Base-by-base conservation (phyloP, 1,139 yeast genomes). In the Pichia sp. region DNA sequence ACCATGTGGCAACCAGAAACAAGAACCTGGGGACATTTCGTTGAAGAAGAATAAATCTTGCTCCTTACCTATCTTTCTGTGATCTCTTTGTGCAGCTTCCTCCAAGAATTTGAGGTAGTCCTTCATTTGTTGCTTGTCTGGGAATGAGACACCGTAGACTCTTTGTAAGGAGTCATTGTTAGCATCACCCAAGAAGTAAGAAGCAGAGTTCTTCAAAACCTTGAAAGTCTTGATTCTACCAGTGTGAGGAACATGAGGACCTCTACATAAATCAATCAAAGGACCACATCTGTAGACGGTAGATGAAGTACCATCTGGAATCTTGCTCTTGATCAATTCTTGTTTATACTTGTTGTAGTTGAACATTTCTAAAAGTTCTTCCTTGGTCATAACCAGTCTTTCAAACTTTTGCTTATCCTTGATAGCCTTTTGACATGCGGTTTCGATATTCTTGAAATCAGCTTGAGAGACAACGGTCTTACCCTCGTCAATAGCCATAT, bases 281-380 rank as follows among this genome's bases (percentile, higher is more conserved):
- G 96, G 87, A 53, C 99, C 99, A 68, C 97, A 91, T 67, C 96
- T 79, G 69, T 93, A 93, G 31, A 93, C 97, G 32, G 98, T 91
- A 52, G 97, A 79, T 33, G 94, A 77, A 32, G 96, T 87, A 29
- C 94, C 95, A 62, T 93, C 98, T 46, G 97, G 96, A 47, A 93
- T 76, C 69, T 93, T 91, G 51, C 84, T 83, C 47, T 72, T 66
- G 52, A 93, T 88, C 53, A 91, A 74, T 55, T 83, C 74, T 53
- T 86, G 91, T 72, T 93, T 93, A 68, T 88, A 93, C 67, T 88
- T 88, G 70, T 94, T 91, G 74, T 93, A 91, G 46, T 73, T 67
- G 69, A 93, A 93, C 98, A 93, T 88, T 57, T 84, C 73, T 58
- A 91, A 74, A 55, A 93, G 70, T 52, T 93, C 77, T 58, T 86